Evolutionary conservation across 768 basidiomycete genomes (phyloP).

Genomic region (Butyriboletus loyo): DNA sequence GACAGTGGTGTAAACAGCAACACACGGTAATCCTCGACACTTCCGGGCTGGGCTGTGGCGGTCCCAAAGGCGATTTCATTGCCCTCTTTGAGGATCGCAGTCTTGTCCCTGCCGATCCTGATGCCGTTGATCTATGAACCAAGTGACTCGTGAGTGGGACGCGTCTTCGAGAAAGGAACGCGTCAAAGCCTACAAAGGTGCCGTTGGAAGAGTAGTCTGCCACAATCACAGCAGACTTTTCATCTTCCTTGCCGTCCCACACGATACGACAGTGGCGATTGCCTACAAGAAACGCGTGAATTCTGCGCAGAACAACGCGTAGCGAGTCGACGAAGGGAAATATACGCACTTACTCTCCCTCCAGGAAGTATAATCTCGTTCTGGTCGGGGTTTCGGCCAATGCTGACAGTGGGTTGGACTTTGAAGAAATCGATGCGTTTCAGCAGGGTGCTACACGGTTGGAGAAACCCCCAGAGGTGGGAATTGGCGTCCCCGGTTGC

Average conservation of each 20-base stretch:
- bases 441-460: slow-evolving; percentile 54
- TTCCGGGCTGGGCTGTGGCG: slow-evolving; percentile 41
- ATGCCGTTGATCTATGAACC: slow-evolving; percentile 37
- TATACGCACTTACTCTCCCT: slow-evolving; percentile 66
- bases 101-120: slow-evolving; percentile 38
- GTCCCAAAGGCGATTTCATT: slow-evolving; percentile 88
- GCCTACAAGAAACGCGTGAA: slow-evolving; percentile 36
- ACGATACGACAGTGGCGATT: slow-evolving; percentile 36
- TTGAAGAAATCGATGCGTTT: slow-evolving; percentile 63
- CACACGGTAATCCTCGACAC: slow-evolving; percentile 73
- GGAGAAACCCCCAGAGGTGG: slow-evolving; percentile 69
- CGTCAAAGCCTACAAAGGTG: slow-evolving; percentile 35
- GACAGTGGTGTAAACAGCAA: slow-evolving; percentile 12
- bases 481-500: slow-evolving; percentile 14
- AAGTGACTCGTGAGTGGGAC: slow-evolving; percentile 6
- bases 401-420: slow-evolving; percentile 41
- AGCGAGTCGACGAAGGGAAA: background rate
- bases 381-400: slow-evolving; percentile 50
- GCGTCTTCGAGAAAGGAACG: slow-evolving; percentile 17
- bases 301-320: slow-evolving; percentile 13
- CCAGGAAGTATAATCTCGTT: slow-evolving; percentile 62
- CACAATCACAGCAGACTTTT: slow-evolving; percentile 33
- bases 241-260: slow-evolving; percentile 35
- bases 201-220: slow-evolving; percentile 42
- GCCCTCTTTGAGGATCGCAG: slow-evolving; percentile 52